Conservation (phyloP, 176 grass and related monocot species). For the Hsuehochloa calcarea region DNA sequence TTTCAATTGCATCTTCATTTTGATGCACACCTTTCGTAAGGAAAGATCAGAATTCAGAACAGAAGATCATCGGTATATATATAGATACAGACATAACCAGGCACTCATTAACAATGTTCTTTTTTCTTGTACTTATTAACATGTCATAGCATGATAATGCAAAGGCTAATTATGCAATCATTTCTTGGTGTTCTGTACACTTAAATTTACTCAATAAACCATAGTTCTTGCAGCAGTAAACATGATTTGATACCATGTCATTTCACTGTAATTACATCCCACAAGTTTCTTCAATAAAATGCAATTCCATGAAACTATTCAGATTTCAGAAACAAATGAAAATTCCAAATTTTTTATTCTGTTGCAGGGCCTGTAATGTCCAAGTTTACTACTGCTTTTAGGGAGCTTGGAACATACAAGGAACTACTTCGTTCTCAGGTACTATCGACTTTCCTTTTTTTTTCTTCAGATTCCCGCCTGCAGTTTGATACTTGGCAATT, state of each 20-base stretch:
- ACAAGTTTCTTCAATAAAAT: conserved; percentile 2
- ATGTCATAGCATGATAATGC: neutral
- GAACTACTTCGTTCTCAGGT: conserved; percentile 96
- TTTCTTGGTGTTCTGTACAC: neutral
- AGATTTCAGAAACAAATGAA: conserved; percentile 3
- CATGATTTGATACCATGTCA: conserved; percentile 21
- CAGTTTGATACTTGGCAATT: conserved; percentile 5
- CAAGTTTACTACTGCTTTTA: conserved; percentile 72
- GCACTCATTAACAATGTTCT: neutral
- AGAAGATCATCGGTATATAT: neutral
- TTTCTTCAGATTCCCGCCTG: neutral
- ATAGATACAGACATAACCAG: neutral
- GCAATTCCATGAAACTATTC: neutral
- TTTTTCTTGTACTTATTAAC: neutral
- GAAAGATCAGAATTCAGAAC: neutral
- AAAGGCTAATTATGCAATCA: too few species aligned
- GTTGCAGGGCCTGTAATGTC: conserved; percentile 62
- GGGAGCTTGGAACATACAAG: conserved; percentile 76
- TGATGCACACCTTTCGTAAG: neutral
- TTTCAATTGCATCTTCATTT: conserved; percentile 1
- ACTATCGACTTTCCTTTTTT: conserved; percentile 9
- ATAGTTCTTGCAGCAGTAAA: neutral
- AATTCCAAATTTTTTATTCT: conserved; percentile 22
- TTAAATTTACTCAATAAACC: conserved; percentile 6
- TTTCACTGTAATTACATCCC: neutral